Base-by-base conservation (phyloP, 73 alveolate genomes). In the Paramecium octaurelia region DNA sequence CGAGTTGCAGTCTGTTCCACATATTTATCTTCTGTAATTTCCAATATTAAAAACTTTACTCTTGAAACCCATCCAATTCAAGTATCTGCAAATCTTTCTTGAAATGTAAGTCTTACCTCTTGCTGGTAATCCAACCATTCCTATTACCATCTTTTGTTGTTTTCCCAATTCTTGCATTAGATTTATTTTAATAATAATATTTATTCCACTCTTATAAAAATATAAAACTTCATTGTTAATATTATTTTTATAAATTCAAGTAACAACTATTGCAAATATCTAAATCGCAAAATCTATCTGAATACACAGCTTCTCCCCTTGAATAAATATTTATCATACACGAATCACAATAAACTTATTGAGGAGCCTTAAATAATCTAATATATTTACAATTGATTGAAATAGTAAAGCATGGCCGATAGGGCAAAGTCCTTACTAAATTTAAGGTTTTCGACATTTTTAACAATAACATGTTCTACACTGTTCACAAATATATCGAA, bases 61-160 rank as follows among this genome's bases (percentile, higher is more conserved):
- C 54, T 92, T 93, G 58, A 87, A 92, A n/a, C 97, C 97, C 84
- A 88, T 50, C 94, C 94, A 87, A 68, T 92, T 58, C 14, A 93
- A 83, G 40, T 92, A 88, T 88, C 95, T 88, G 24, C 96, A 85
- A 12, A 95, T 85, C 70, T 95, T 95, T 11, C 95, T 83, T 3
- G 96, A 88, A 76, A 95, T 90, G 86, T 83, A 93, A 9, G 97
- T 95, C 92, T 95, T 95, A 54, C 96, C 97, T 64, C 96, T 92
- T 29, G 95, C 95, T 20, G 97, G 97, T 11, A 95, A 92, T 18
- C 97, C 97, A 35, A 95, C 96, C 95, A 95, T 93, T 11, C 93
- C 96, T 11, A 94, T 84, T 23, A 95, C 95, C 86, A 93, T 73
- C 38, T 95, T 95, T 57, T 80, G 24, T 24, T 46, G 16, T 24